Percentiles rank a stretch among this genome's conserved stretches.
Conservation (phyloP, 2,329 filamentous ascomycete genomes). For the Davidsoniella eucalypti region DNA sequence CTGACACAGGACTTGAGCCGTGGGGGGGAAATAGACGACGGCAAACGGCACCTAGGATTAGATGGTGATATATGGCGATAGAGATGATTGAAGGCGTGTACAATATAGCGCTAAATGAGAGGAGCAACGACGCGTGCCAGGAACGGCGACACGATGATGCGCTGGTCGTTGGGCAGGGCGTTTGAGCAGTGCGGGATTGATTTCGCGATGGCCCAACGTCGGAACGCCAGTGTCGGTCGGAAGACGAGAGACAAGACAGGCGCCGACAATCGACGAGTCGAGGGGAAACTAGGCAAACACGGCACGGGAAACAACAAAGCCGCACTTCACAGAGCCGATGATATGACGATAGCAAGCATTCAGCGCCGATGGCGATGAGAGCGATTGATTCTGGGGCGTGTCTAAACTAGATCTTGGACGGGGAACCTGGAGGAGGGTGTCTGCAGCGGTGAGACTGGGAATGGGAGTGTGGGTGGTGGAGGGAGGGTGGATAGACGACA, state of each 20-base stretch:
- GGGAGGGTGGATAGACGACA: constrained; percentile 12
- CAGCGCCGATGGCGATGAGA: constrained; percentile 4
- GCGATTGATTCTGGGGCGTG: constrained; percentile 10
- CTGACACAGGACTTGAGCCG: neutral
- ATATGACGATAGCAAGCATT: constrained; percentile 8
- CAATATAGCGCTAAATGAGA: neutral
- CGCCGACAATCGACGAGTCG: neutral
- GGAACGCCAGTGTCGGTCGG: neutral
- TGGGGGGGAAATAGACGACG: neutral
- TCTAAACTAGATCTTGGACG: constrained; percentile 9
- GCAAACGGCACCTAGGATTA: neutral
- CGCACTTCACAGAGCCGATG: neutral
- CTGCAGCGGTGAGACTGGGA: constrained; percentile 13
- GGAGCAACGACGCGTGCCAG: constrained; percentile 2
- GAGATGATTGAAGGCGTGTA: neutral
- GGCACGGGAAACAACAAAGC: neutral
- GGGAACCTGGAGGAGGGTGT: constrained; percentile 12
- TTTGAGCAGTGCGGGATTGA: neutral
- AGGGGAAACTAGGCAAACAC: neutral
- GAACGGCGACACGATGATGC: neutral
- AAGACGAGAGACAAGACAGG: neutral
- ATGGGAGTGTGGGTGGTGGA: constrained; percentile 12
- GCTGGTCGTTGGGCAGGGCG: constrained; percentile 1
- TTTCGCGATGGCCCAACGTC: neutral
- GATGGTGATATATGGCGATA: neutral